phyloP scores from a whole-genome alignment of 73 alveolate genomes.

The Paramecium caudatum region DNA sequence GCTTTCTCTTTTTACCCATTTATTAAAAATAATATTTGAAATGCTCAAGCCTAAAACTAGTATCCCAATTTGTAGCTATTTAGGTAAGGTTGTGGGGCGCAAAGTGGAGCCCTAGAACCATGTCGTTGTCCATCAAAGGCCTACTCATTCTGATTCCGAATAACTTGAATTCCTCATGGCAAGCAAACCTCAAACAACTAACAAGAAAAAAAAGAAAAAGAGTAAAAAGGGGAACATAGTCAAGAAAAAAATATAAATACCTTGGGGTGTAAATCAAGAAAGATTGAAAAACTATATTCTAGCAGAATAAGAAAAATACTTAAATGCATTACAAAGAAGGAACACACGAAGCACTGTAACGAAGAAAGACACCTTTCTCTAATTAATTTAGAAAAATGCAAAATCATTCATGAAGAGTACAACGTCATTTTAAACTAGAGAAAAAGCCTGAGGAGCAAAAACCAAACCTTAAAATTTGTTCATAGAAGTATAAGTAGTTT shows the following conservation, averaged over 20 bases:
- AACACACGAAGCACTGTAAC: slow-evolving; percentile 25
- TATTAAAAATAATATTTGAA: slow-evolving; percentile 29
- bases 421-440: slow-evolving; percentile 15
- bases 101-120: background rate
- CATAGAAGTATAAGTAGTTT: too few relatives aligned
- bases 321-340: background rate
- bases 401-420: background rate
- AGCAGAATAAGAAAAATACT: slow-evolving; percentile 23
- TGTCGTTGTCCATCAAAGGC: background rate
- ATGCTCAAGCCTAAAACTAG: slow-evolving; percentile 28
- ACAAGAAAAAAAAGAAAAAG: slow-evolving; percentile 24
- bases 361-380: background rate
- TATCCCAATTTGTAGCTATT: slow-evolving; percentile 14
- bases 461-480: slow-evolving; percentile 10
- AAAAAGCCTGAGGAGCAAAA: slow-evolving; percentile 18
- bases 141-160: background rate
- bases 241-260: too few relatives aligned
- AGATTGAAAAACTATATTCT: background rate
- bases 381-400: background rate
- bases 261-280: slow-evolving; percentile 26
- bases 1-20: slow-evolving; percentile 35
- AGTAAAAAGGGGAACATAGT: too few relatives aligned
- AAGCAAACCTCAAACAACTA: background rate
- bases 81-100: slow-evolving; percentile 37
- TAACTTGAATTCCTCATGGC: slow-evolving; percentile 20